A percentile compares a stretch with the other conserved stretches of the same genome.
phyloP scores from a whole-genome alignment of 23 red algal genomes.

The Chondrus crispus region DNA sequence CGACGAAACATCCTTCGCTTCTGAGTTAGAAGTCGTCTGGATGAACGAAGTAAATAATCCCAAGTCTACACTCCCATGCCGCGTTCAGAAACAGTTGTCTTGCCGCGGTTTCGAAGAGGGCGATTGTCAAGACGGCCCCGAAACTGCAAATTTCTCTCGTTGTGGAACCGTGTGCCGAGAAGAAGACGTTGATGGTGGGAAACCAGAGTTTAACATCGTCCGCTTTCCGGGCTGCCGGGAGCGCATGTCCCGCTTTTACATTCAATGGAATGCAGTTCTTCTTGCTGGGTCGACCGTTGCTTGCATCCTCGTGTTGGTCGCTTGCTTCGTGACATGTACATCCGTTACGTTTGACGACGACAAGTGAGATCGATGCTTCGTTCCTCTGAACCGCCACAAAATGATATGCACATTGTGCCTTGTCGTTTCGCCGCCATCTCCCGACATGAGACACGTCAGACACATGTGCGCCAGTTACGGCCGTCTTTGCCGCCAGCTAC shows the following conservation, averaged over 20 bases:
- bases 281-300: slow-evolving; percentile 33
- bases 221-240: slow-evolving; percentile 31
- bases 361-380: neutral
- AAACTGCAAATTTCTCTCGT: slow-evolving; percentile 39
- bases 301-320: slow-evolving; percentile 37
- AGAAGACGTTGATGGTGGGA: neutral
- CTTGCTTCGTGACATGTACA: slow-evolving; percentile 38
- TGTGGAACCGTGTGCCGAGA: slow-evolving; percentile 45
- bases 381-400: too few species aligned
- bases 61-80: slow-evolving; percentile 37
- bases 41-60: neutral
- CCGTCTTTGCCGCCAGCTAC: too few species aligned
- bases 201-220: slow-evolving; percentile 32
- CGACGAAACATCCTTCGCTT: slow-evolving; percentile 9
- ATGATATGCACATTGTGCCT: too few species aligned
- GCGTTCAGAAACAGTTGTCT: slow-evolving; percentile 31
- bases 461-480: too few species aligned
- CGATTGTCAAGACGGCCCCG: slow-evolving; percentile 33
- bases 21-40: slow-evolving; percentile 23
- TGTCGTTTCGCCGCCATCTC: too few species aligned
- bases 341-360: slow-evolving; percentile 47
- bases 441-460: too few species aligned
- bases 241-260: slow-evolving; percentile 29
- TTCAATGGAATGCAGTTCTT: slow-evolving; percentile 57
- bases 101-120: slow-evolving; percentile 51